Evolutionary conservation across 2,329 filamentous ascomycete genomes (phyloP), one percentile per base, ranked within the genome.

Genomic region (Drechslerella coelobrocha): DNA sequence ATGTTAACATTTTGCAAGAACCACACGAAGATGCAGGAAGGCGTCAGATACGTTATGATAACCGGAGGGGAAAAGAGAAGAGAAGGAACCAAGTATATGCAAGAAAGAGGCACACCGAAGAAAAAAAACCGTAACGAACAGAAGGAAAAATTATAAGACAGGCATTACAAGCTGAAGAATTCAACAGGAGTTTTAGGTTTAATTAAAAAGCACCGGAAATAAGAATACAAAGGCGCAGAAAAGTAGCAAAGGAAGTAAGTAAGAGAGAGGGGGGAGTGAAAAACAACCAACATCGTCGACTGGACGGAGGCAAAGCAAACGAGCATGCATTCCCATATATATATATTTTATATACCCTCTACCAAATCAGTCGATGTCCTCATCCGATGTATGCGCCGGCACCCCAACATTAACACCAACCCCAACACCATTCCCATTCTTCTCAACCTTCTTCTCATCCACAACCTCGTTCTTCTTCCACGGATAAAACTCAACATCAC

Each of bases 401-500:
- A 60, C 48, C 14, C 8, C 45, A 52, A n/a, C n/a, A n/a, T n/a
- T n/a, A n/a, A n/a, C n/a, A n/a, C n/a, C n/a, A n/a, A n/a, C n/a
- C n/a, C 4, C 41, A 4, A 19, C 41, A 10, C 41, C 41, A 5
- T 45, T 45, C 10, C 21, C 29, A 12, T 31, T 31, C 12, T 31
- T 12, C 29, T 6, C 29, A 14, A 56, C 56, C 45, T 69, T 69
- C 27, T 60, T 43, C 29, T 53, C 47, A 4, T 27, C 59, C 5
- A 8, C 48, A 10, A 69, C 48, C 23, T 29, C 72, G 17, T 68
- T 55, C 29, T 74, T 74, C 51, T 74, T 74, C 63, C 77, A 74
- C 14, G 84, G 83, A 76, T 95, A 94, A 79, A 90, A 92, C 34
- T 90, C 81, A 45, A 93, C 80, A 76, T 83, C 83, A 0, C 92